Percentiles rank a stretch among this genome's conserved stretches.
These are phyloP conservation scores for Candida albicans DNA, from an alignment of 1,139 yeast species.

Conservation along the genomic window DNA sequence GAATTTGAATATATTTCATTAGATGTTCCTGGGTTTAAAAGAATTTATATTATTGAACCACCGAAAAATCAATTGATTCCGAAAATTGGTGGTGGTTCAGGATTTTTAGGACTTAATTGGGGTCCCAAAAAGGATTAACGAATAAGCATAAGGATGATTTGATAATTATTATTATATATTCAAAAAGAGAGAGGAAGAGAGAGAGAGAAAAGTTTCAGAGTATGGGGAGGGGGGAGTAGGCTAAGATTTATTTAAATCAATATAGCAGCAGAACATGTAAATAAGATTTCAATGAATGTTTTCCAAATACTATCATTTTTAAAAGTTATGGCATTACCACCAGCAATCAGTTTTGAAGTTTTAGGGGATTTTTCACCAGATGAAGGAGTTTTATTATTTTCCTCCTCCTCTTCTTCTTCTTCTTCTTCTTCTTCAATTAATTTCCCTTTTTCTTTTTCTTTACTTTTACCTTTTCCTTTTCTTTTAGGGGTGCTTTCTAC, in stretches of 20 bases:
- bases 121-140: slow-evolving; percentile 65
- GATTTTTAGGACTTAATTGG: slow-evolving; percentile 83
- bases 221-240: no score
- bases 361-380: neutral
- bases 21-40: slow-evolving; percentile 69
- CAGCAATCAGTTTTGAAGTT: slow-evolving; percentile 1
- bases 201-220: no score
- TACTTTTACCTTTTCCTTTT: neutral
- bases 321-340: neutral
- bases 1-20: slow-evolving; percentile 74
- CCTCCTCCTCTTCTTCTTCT: neutral
- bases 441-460: neutral
- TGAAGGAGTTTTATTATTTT: neutral
- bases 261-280: slow-evolving; percentile 3
- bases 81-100: slow-evolving; percentile 37
- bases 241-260: neutral
- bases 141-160: no score
- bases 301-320: slow-evolving; percentile 1
- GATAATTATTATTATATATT: no score
- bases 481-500: neutral
- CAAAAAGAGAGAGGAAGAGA: neutral
- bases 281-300: slow-evolving; percentile 2
- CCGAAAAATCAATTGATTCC: slow-evolving; percentile 38
- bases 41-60: slow-evolving; percentile 73
- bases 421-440: neutral